Conservation (phyloP, 2,329 filamentous ascomycete species). For the Aschersonia sp. region DNA sequence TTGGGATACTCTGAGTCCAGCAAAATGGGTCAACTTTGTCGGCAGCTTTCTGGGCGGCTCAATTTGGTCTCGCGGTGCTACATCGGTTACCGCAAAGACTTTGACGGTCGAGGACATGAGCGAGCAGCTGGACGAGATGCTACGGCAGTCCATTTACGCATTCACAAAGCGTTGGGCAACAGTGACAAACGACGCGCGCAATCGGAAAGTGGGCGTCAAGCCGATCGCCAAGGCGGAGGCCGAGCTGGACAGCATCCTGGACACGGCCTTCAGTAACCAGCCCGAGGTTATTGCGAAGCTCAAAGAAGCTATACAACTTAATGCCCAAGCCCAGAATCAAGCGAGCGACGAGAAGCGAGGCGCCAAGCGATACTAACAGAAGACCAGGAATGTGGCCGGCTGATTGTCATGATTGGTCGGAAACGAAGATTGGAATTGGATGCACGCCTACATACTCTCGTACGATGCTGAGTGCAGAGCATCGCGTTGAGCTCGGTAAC, state of each 20-base stretch:
- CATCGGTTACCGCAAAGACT: conserved; percentile 22
- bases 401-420: too few relatives aligned
- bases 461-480: too few relatives aligned
- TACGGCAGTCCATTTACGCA: conserved; percentile 46
- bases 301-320: conserved; percentile 45
- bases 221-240: conserved; percentile 37
- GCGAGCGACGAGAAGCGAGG: conserved; percentile 20
- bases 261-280: conserved; percentile 43
- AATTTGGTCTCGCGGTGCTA: conserved; percentile 27
- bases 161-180: conserved; percentile 48
- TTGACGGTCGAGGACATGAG: conserved; percentile 42
- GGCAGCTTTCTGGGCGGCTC: conserved; percentile 41
- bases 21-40: conserved; percentile 45
- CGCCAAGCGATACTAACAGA: conserved; percentile 6
- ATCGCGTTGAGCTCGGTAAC: too few relatives aligned
- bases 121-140: conserved; percentile 48
- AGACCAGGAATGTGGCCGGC: not conserved
- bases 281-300: conserved; percentile 44
- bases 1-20: conserved; percentile 46
- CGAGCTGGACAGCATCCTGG: conserved; percentile 41
- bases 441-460: too few relatives aligned
- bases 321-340: conserved; percentile 37
- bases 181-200: conserved; percentile 32
- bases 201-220: conserved; percentile 31
- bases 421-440: too few relatives aligned